Percentiles rank a stretch among this genome's conserved stretches.
phyloP scores from a whole-genome alignment of 768 basidiomycete species.

The Leccinum obscurum region DNA sequence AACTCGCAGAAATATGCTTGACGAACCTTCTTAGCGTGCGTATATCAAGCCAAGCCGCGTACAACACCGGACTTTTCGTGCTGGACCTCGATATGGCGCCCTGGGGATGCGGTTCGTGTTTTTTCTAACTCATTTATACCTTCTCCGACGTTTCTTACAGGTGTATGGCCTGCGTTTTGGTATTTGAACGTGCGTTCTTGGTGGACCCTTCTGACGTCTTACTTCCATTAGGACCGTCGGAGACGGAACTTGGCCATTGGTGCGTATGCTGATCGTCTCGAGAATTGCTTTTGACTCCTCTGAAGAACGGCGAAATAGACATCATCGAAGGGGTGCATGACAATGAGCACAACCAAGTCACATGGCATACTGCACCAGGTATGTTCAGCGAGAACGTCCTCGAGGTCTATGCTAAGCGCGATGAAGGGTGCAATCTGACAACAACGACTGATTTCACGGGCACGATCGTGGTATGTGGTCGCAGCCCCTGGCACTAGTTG shows the following conservation, averaged over 20 bases:
- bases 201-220: constrained; percentile 3
- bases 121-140: background rate
- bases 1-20: constrained; percentile 4
- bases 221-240: constrained; percentile 38
- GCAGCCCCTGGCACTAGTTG: background rate
- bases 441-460: constrained; percentile 60
- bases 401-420: constrained; percentile 5
- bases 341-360: constrained; percentile 81
- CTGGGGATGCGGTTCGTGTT: constrained; percentile 73
- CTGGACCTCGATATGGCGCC: constrained; percentile 83
- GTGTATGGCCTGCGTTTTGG: constrained; percentile 87
- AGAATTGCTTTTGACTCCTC: constrained; percentile 9
- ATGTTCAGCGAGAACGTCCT: background rate
- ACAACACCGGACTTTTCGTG: constrained; percentile 80
- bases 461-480: constrained; percentile 52
- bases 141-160: constrained; percentile 34
- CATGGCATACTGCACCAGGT: constrained; percentile 75
- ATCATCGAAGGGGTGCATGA: constrained; percentile 86
- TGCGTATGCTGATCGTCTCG: constrained; percentile 34
- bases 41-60: constrained; percentile 61
- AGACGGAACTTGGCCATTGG: constrained; percentile 60
- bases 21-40: constrained; percentile 55
- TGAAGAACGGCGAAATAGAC: constrained; percentile 76
- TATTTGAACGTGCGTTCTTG: constrained; percentile 24
- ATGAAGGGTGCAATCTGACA: constrained; percentile 57